phyloP scores from a whole-genome alignment of 2,329 filamentous ascomycete genomes.

The Fusarium paranaense region DNA sequence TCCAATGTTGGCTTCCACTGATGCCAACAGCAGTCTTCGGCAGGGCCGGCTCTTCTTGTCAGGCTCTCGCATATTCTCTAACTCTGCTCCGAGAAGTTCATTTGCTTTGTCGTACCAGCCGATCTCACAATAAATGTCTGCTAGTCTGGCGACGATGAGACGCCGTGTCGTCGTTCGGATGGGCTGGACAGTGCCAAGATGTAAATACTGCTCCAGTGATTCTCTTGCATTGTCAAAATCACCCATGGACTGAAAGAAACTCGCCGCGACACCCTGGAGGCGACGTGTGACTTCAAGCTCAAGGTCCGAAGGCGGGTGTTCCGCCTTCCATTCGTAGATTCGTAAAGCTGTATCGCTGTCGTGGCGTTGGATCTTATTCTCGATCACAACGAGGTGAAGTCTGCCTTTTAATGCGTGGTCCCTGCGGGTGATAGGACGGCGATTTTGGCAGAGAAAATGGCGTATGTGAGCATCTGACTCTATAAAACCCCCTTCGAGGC shows the following conservation, averaged over 20 bases:
- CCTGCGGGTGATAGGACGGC: constrained; percentile 23
- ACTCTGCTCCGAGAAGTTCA: constrained; percentile 33
- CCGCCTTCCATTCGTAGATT: constrained; percentile 43
- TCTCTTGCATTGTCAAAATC: constrained; percentile 40
- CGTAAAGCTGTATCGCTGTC: constrained; percentile 37
- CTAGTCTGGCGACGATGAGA: constrained; percentile 40
- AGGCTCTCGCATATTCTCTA: constrained; percentile 13
- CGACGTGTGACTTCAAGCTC: constrained; percentile 43
- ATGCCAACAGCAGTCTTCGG: constrained; percentile 35
- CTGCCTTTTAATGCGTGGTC: constrained; percentile 41
- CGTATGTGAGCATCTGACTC: constrained; percentile 18
- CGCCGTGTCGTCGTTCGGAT: constrained; percentile 40
- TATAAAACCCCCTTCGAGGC: constrained; percentile 34
- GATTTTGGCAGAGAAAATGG: constrained; percentile 6
- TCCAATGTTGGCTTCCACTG: constrained; percentile 20
- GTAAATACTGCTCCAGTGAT: constrained; percentile 43
- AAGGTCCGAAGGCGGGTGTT: constrained; percentile 36
- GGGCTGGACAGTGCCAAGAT: constrained; percentile 33
- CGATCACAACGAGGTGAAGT: constrained; percentile 43
- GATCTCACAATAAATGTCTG: constrained; percentile 43
- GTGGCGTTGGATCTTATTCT: constrained; percentile 44
- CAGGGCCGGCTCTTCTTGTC: constrained; percentile 27
- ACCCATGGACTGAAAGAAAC: constrained; percentile 44
- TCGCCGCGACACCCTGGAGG: constrained; percentile 40
- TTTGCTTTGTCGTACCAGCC: constrained; percentile 29